phyloP scores from a whole-genome alignment of 768 basidiomycete species.

The Boletales sp. region DNA sequence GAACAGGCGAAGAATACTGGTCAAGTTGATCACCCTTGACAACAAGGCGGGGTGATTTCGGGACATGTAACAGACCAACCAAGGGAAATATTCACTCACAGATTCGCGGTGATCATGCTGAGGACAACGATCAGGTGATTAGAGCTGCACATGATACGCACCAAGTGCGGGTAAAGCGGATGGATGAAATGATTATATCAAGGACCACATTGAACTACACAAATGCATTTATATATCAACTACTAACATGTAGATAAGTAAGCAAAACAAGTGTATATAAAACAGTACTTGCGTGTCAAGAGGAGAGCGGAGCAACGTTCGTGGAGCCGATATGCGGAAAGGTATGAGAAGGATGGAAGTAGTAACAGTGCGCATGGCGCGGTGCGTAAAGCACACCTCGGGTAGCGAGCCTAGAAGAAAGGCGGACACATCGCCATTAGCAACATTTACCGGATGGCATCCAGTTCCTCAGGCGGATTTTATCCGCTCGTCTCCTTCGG shows the following conservation, averaged over 20 bases:
- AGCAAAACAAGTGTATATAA: constrained; percentile 14
- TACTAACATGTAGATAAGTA: constrained; percentile 16
- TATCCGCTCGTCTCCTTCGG: constrained; percentile 56
- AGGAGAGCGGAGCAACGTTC: constrained; percentile 3
- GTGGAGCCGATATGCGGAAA: constrained; percentile 15
- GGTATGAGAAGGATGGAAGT: constrained; percentile 24
- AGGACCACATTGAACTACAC: constrained; percentile 7
- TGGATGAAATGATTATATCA: background rate
- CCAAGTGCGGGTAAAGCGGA: background rate
- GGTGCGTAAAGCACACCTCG: constrained; percentile 15
- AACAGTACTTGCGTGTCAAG: constrained; percentile 7
- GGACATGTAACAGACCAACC: background rate
- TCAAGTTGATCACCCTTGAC: background rate
- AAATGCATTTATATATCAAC: constrained; percentile 19
- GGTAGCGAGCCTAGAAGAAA: background rate
- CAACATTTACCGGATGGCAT: constrained; percentile 66
- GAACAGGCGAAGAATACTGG: background rate
- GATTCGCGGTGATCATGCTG: constrained; percentile 1
- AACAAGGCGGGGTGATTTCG: background rate
- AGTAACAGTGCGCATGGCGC: constrained; percentile 1
- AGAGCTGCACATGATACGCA: background rate
- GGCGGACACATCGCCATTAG: constrained; percentile 29
- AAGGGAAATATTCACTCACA: background rate
- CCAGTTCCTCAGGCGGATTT: constrained; percentile 59
- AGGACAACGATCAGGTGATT: background rate